These are phyloP conservation scores for Saksenaea vasiformis DNA, from an alignment of 371 early-diverging fungal genomes.

Conservation along the genomic window DNA sequence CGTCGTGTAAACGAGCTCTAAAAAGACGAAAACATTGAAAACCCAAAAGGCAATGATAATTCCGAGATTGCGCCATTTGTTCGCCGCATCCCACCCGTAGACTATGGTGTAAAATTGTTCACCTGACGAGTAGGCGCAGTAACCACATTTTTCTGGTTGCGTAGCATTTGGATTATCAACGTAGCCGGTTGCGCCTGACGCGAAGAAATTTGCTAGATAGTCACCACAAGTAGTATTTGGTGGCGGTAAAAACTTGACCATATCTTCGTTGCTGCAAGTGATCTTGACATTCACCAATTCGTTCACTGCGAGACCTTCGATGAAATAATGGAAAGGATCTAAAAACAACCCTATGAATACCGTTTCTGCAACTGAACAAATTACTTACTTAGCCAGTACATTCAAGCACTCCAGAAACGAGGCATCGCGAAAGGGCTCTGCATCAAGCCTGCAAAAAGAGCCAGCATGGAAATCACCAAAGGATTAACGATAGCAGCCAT, in stretches of 20 bases:
- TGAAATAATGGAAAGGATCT: constrained; percentile 53
- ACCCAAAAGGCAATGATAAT: constrained; percentile 50
- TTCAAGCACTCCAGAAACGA: constrained; percentile 69
- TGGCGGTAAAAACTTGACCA: constrained; percentile 50
- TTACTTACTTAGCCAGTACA: constrained; percentile 54
- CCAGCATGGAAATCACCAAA: constrained; percentile 49
- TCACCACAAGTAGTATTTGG: constrained; percentile 52
- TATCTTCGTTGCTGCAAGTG: constrained; percentile 43
- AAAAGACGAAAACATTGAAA: constrained; percentile 43
- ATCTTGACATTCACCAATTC: constrained; percentile 52
- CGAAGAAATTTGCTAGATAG: constrained; percentile 51
- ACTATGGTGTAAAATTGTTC: constrained; percentile 42
- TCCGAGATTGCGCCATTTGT: constrained; percentile 68
- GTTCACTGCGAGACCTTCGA: constrained; percentile 63
- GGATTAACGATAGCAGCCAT: constrained; percentile 68
- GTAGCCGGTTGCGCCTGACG: constrained; percentile 46
- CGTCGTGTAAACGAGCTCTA: constrained; percentile 9
- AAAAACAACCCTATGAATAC: not conserved
- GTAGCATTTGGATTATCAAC: constrained; percentile 44
- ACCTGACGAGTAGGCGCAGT: constrained; percentile 54
- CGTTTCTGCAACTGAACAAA: not conserved
- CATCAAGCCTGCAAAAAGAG: constrained; percentile 68
- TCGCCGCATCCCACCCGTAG: constrained; percentile 21
- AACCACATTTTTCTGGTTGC: constrained; percentile 41
- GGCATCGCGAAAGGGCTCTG: constrained; percentile 62